These are phyloP conservation scores for Clitocybe nebularis DNA, from an alignment of 1,284 basidiomycete species.

Conservation along the genomic window DNA sequence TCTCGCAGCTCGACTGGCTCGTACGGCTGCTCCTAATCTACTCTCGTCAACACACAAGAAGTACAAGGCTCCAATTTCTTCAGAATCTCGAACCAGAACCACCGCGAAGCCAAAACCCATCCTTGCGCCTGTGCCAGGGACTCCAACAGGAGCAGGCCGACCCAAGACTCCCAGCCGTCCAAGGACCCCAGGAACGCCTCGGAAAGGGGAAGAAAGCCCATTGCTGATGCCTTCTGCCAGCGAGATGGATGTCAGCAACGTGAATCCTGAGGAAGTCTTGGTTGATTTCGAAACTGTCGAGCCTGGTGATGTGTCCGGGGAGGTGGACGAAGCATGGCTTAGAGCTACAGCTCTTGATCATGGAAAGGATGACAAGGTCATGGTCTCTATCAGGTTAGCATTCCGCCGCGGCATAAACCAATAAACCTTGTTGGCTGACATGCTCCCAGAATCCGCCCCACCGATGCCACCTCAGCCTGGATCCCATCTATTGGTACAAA, in stretches of 20 bases:
- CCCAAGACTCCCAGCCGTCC: constrained; percentile 34
- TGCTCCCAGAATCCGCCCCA: constrained; percentile 62
- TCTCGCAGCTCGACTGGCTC: constrained; percentile 28
- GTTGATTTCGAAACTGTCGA: constrained; percentile 73
- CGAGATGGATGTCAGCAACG: constrained; percentile 72
- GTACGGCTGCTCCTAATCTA: constrained; percentile 34
- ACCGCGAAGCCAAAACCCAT: constrained; percentile 33
- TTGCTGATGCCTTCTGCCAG: constrained; percentile 44
- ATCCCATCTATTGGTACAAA: constrained; percentile 36
- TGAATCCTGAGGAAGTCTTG: constrained; percentile 72
- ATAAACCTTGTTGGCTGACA: constrained; percentile 5
- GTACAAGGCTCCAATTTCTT: constrained; percentile 61
- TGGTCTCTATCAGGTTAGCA: constrained; percentile 79
- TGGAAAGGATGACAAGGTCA: constrained; percentile 77
- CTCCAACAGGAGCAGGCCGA: constrained; percentile 39
- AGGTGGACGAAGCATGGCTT: constrained; percentile 55
- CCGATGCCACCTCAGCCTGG: constrained; percentile 55
- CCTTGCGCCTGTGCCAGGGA: constrained; percentile 46
- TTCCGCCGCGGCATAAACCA: not conserved
- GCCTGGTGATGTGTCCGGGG: constrained; percentile 58
- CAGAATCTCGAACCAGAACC: constrained; percentile 50
- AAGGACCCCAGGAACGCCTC: constrained; percentile 50
- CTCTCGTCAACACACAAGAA: constrained; percentile 57
- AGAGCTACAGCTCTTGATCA: constrained; percentile 37
- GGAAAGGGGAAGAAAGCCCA: constrained; percentile 46